These are phyloP conservation scores for Theileria orientalis DNA, from an alignment of 169 alveolate species.

Conservation along the genomic window DNA sequence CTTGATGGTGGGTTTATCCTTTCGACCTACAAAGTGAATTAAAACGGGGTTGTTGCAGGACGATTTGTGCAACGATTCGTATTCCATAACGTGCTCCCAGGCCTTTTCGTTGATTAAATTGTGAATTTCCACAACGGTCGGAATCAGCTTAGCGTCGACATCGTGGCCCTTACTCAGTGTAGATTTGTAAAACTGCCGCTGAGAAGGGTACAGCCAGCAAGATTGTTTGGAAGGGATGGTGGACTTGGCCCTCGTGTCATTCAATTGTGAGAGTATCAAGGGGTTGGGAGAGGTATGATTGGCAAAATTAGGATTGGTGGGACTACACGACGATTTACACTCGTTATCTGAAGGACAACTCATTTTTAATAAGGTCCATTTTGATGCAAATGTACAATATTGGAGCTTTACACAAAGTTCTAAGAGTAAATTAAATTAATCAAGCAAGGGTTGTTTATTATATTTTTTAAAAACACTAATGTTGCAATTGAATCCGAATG, in stretches of 20 bases:
- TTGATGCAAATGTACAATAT: neutral
- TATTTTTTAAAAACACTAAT: no score
- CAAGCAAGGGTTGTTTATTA: no score
- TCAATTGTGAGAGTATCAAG: slow-evolving; percentile 6
- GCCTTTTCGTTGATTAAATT: slow-evolving; percentile 77
- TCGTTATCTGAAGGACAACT: slow-evolving; percentile 17
- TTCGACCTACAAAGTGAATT: slow-evolving; percentile 66
- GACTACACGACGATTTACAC: slow-evolving; percentile 4
- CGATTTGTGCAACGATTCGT: slow-evolving; percentile 61
- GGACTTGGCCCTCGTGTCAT: slow-evolving; percentile 59
- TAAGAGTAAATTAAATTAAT: no score
- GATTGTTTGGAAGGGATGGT: slow-evolving; percentile 65
- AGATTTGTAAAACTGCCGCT: slow-evolving; percentile 71
- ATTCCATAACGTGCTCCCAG: slow-evolving; percentile 74
- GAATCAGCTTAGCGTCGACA: slow-evolving; percentile 62
- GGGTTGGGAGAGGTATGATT: neutral
- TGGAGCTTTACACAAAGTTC: no score
- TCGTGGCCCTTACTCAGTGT: slow-evolving; percentile 71
- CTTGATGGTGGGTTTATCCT: slow-evolving; percentile 66
- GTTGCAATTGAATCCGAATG: no score
- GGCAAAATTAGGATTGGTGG: neutral
- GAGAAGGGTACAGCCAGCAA: slow-evolving; percentile 77
- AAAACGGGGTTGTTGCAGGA: slow-evolving; percentile 67
- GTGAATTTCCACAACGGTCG: slow-evolving; percentile 70
- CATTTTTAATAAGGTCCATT: slow-evolving; percentile 13